Conservation (phyloP, 148 eudicot species). For the Bassia scoparia region DNA sequence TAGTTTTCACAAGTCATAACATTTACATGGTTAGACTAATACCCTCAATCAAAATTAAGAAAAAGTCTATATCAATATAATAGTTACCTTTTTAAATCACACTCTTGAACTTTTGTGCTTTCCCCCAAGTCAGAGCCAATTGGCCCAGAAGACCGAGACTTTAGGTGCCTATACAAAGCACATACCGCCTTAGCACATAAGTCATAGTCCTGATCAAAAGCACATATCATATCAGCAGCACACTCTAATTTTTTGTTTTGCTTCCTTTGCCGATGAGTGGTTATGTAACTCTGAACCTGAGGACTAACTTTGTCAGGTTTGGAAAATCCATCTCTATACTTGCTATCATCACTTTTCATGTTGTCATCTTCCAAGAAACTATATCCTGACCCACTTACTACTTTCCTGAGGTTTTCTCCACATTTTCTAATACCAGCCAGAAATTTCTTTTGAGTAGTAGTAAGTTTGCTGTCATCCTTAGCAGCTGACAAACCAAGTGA, state of each 20-base stretch:
- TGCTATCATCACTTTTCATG: background rate
- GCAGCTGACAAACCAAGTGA: background rate
- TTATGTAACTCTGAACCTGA: conserved; percentile 1
- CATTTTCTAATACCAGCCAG: conserved; percentile 6
- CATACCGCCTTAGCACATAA: conserved; percentile 24
- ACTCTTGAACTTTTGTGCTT: background rate
- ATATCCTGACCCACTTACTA: background rate
- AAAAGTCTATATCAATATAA: background rate
- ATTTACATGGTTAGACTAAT: background rate
- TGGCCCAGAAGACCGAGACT: background rate
- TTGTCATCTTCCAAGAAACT: background rate
- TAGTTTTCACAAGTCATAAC: background rate
- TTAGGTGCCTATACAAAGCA: conserved; percentile 7
- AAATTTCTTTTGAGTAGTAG: background rate
- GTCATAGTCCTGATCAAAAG: conserved; percentile 7
- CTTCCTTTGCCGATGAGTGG: background rate
- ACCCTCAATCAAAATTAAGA: background rate
- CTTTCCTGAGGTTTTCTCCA: background rate
- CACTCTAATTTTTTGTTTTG: background rate
- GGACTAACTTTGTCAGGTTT: background rate
- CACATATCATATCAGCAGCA: conserved; percentile 6
- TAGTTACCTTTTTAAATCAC: conserved; percentile 23
- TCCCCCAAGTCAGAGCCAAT: conserved; percentile 5
- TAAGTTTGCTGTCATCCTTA: background rate
- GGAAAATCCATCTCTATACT: background rate